Percentiles rank a stretch among this genome's conserved stretches.
Conservation (phyloP, 78 protist genomes). For the Pigoraptor vietnamica region DNA sequence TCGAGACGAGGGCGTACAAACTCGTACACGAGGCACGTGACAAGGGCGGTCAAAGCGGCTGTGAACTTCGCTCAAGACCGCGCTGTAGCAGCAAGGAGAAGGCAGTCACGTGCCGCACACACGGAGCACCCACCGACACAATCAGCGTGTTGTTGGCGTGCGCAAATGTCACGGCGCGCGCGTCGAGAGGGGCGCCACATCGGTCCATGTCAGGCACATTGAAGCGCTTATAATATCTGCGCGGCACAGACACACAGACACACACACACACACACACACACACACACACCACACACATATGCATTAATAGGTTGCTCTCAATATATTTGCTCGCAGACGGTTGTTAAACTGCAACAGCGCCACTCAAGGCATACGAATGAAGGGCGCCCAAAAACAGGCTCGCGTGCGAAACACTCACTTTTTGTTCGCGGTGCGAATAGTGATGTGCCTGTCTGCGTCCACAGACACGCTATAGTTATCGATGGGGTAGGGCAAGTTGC, state of each 20-base stretch:
- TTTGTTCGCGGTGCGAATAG: background rate
- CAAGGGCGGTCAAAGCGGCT: too few relatives aligned
- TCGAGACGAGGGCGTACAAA: background rate
- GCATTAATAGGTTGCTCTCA: too few relatives aligned
- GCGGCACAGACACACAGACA: background rate
- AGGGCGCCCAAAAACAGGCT: too few relatives aligned
- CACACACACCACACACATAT: background rate
- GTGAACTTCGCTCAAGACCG: too few relatives aligned
- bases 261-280: background rate
- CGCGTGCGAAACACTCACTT: background rate
- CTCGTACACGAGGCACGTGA: too few relatives aligned
- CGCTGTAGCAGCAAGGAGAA: too few relatives aligned
- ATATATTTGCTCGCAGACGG: too few relatives aligned
- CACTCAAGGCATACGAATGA: too few relatives aligned
- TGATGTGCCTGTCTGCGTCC: background rate
- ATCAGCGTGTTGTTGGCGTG: constrained; percentile 4
- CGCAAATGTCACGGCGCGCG: background rate
- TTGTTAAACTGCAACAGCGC: too few relatives aligned
- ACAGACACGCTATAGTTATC: constrained; percentile 1
- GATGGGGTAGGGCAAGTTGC: background rate
- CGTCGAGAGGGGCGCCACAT: background rate
- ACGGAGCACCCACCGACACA: background rate
- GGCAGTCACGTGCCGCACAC: too few relatives aligned
- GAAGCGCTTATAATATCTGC: background rate
- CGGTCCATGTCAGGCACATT: background rate